phyloP scores from a whole-genome alignment of 1,284 basidiomycete species.

The Fomitopsis schrenkii region DNA sequence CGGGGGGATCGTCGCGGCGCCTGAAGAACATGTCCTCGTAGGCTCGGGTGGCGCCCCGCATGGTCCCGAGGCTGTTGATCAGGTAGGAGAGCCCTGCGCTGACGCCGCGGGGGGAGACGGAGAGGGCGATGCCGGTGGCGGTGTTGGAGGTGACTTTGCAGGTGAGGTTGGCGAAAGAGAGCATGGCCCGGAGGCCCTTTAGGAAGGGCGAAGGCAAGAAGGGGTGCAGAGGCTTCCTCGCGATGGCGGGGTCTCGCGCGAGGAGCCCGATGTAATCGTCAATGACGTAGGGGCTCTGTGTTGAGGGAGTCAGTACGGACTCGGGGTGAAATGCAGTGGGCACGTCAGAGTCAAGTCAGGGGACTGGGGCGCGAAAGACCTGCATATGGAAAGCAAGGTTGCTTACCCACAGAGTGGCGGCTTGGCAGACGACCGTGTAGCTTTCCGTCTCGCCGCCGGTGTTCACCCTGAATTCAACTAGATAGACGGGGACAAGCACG shows the following conservation, averaged over 20 bases:
- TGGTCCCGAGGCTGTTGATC: background rate
- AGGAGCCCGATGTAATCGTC: background rate
- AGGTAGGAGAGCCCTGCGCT: background rate
- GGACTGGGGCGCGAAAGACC: no score
- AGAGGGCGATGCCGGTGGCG: background rate
- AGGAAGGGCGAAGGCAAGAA: background rate
- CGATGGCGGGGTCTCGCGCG: background rate
- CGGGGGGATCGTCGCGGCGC: background rate
- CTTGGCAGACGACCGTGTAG: constrained; percentile 32
- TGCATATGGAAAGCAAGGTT: no score
- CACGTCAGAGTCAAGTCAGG: no score
- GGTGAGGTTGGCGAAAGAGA: background rate
- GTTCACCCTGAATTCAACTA: constrained; percentile 27
- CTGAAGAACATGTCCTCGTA: constrained; percentile 5
- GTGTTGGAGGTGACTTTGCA: background rate
- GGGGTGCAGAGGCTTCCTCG: background rate
- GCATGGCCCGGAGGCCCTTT: background rate
- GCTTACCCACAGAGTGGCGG: constrained; percentile 26
- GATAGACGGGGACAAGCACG: constrained; percentile 38
- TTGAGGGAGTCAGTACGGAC: background rate
- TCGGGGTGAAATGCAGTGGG: background rate
- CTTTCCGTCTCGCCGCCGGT: constrained; percentile 3
- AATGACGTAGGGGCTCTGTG: background rate
- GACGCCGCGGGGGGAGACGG: background rate
- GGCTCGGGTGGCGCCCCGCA: constrained; percentile 1